A percentile compares a stretch with the other conserved stretches of the same genome.
Evolutionary conservation across 331 rosid genomes (phyloP).

Genomic region (Quercus lobata): DNA sequence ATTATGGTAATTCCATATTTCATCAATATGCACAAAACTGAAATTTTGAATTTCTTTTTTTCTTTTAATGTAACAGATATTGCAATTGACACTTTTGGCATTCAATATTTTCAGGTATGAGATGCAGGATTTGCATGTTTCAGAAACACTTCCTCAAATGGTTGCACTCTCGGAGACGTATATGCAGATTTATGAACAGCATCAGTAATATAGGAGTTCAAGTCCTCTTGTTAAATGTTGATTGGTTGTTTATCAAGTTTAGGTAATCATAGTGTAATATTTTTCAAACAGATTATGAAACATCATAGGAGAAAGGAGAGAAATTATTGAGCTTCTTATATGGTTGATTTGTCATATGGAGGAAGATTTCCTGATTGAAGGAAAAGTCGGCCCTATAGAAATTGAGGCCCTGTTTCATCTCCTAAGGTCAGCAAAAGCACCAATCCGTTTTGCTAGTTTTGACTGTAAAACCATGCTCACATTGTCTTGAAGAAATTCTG

Average conservation of each 20-base stretch:
- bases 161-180: constrained; percentile 96
- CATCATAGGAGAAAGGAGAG: background rate
- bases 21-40: background rate
- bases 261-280: background rate
- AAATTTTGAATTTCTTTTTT: background rate
- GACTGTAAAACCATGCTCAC: background rate
- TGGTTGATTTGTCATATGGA: background rate
- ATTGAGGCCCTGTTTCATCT: background rate
- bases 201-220: constrained; percentile 35
- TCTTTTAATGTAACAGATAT: background rate
- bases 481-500: background rate
- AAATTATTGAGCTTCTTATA: background rate
- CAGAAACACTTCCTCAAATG: constrained; percentile 96
- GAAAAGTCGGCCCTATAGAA: background rate
- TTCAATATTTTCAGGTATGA: constrained; percentile 59
- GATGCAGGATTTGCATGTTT: constrained; percentile 96
- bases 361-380: background rate
- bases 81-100: constrained; percentile 10
- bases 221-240: background rate
- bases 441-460: background rate
- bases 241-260: background rate
- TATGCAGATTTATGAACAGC: constrained; percentile 97
- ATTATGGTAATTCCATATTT: constrained; percentile 54
- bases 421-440: too few species aligned
- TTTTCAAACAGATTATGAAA: background rate